Evolutionary conservation across 2,329 filamentous ascomycete species (phyloP), one percentile per base, ranked within the genome.

Genomic region (Microdochium bolleyi): DNA sequence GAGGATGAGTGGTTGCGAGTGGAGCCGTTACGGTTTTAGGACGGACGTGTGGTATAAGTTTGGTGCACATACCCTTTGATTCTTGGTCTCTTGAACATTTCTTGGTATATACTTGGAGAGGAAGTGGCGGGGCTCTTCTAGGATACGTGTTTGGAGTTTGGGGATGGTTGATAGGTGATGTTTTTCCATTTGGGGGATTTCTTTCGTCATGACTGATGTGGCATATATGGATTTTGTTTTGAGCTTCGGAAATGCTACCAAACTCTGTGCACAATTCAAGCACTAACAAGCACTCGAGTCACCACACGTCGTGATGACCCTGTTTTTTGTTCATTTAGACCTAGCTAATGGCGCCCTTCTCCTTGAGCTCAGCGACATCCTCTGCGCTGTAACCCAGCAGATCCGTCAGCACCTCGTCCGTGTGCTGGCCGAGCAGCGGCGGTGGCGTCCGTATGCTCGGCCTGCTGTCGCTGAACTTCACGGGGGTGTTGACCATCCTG

Each of bases 401-500:
- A 24, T 80, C 77, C 21, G 68, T 65, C 54, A 96, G 68, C 4
- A 96, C 78, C 67, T 94, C 88, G 58, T 89, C 77, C 0, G 91
- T 96, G 68, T 96, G 90, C 70, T 96, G 83, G 0, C 92, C 94
- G 32, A 99, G 72, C 8, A 86, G 88, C 1, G 94, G 94, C 19
- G 94, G 94, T 24, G 88, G 81, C 3, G 77, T 86, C 32, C 92
- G 78, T 38, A 95, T 83, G 3, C 83, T 80, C 0, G 92, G 90
- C 59, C 80, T 84, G 24, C 87, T 88, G 59, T 92, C 84, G 4
- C 91, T 96, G 68, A 91, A 95, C 68, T 99, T 99, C 54, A 99
- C 85, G 0, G 94, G 94, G 1, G 91, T 95, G 63, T 95, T 96
- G 52, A 99, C 87, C 64, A 99, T 74, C 70, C 91, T 92, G 57